These are phyloP conservation scores for Powellomyces hirtus DNA, from an alignment of 192 early-diverging fungal genomes.

Conservation along the genomic window DNA sequence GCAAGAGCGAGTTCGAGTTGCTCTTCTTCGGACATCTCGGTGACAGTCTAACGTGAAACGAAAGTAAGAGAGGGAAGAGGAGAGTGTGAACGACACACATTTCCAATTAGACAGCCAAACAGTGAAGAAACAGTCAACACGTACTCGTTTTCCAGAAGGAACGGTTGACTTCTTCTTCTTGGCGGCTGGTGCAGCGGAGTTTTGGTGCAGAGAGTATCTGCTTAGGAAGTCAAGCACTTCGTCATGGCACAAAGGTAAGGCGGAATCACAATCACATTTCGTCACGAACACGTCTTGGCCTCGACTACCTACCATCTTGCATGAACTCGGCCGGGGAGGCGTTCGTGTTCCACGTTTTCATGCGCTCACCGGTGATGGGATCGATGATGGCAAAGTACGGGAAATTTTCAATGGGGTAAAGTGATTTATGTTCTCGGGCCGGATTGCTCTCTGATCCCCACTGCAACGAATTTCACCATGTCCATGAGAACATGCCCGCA, in stretches of 20 bases:
- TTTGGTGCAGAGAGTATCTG: conserved; percentile 57
- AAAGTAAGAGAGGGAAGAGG: no score
- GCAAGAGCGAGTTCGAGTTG: conserved; percentile 80
- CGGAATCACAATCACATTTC: no score
- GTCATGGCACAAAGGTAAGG: no score
- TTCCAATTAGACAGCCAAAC: no score
- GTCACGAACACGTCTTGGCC: no score
- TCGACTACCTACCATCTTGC: conserved; percentile 71
- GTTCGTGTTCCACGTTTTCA: conserved; percentile 64
- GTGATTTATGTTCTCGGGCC: conserved; percentile 66
- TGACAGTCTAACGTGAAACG: conserved; percentile 46
- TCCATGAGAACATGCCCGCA: neutral
- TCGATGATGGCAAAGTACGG: conserved; percentile 90
- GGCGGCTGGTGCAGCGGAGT: conserved; percentile 11
- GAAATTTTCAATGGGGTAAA: conserved; percentile 68
- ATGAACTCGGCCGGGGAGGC: conserved; percentile 66
- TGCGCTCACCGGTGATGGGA: conserved; percentile 86
- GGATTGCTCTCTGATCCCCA: conserved; percentile 62
- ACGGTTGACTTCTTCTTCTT: conserved; percentile 25
- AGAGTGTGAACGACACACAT: no score
- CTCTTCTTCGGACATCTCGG: conserved; percentile 86
- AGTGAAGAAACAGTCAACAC: neutral
- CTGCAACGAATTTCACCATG: conserved; percentile 27
- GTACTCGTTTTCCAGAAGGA: conserved; percentile 25
- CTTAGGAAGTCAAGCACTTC: conserved; percentile 37